Percentiles rank a stretch among this genome's conserved stretches.
Conservation (phyloP, 108 stramenopile species). For the Bacterosira constricta region DNA sequence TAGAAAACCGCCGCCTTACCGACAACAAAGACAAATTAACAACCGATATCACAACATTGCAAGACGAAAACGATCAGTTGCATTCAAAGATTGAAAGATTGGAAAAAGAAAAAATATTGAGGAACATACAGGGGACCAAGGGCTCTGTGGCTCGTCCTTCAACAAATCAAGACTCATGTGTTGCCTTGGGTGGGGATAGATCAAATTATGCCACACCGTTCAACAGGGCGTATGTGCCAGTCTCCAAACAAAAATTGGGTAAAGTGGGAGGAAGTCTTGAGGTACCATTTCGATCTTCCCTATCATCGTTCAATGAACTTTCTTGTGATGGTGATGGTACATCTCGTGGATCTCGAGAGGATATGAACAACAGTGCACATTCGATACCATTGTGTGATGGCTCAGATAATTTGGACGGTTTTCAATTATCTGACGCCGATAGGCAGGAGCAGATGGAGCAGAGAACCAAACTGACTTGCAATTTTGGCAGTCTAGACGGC, state of each 20-base stretch:
- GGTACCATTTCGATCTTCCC: conserved; percentile 18
- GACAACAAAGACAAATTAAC: conserved; percentile 16
- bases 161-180: not conserved
- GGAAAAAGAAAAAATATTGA: conserved; percentile 37
- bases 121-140: conserved; percentile 32
- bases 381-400: not conserved
- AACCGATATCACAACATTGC: not conserved
- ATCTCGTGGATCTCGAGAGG: no score
- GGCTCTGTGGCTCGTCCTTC: conserved; percentile 10
- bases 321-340: conserved; percentile 8
- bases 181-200: not conserved
- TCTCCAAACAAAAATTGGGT: no score
- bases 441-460: not conserved
- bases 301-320: not conserved
- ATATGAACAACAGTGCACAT: not conserved
- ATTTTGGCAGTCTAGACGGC: not conserved
- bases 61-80: conserved; percentile 31
- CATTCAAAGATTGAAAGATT: conserved; percentile 17
- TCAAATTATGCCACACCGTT: not conserved
- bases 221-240: not conserved
- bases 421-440: not conserved
- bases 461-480: not conserved
- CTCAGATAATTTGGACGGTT: not conserved
- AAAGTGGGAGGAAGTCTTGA: conserved; percentile 1
- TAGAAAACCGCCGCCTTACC: conserved; percentile 27